Conservation (phyloP, 106 monocot genomes). For the Dioscorea alata region DNA sequence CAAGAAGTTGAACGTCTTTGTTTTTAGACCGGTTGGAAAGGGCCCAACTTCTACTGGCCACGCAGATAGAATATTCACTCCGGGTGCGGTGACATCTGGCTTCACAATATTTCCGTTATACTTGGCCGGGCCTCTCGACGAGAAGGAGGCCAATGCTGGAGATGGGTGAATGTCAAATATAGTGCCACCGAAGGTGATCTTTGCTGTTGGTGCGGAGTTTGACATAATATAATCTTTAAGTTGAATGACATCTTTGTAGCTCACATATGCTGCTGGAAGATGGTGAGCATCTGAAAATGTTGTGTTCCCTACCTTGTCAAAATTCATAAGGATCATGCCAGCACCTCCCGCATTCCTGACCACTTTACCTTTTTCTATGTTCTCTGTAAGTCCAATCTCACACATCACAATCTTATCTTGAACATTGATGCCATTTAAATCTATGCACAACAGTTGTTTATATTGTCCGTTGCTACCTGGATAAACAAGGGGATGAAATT, state of each 20-base stretch:
- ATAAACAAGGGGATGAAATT: too few species aligned
- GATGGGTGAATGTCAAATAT: too few species aligned
- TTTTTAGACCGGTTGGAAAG: not conserved
- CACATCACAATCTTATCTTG: constrained; percentile 17
- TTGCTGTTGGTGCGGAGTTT: constrained; percentile 2
- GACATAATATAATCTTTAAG: constrained; percentile 6
- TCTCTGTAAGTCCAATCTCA: too few species aligned
- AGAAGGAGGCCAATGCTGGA: constrained; percentile 25
- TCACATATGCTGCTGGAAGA: too few species aligned
- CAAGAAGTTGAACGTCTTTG: not conserved
- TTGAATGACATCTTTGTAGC: not conserved
- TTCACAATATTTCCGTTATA: constrained; percentile 14
- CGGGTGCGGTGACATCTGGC: too few species aligned
- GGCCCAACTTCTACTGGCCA: constrained; percentile 11
- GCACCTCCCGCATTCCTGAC: constrained; percentile 3
- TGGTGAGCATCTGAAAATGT: not conserved
- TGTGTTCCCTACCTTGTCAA: constrained; percentile 29
- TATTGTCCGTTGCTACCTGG: too few species aligned
- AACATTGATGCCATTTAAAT: constrained; percentile 13
- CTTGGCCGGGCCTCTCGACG: constrained; percentile 30
- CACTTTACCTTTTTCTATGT: too few species aligned
- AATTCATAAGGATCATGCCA: constrained; percentile 23
- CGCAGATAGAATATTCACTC: constrained; percentile 24
- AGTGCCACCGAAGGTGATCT: constrained; percentile 14
- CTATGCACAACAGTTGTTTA: not conserved